phyloP scores from a whole-genome alignment of 1,139 yeast species.

The Scheffersomyces illinoinensis region DNA sequence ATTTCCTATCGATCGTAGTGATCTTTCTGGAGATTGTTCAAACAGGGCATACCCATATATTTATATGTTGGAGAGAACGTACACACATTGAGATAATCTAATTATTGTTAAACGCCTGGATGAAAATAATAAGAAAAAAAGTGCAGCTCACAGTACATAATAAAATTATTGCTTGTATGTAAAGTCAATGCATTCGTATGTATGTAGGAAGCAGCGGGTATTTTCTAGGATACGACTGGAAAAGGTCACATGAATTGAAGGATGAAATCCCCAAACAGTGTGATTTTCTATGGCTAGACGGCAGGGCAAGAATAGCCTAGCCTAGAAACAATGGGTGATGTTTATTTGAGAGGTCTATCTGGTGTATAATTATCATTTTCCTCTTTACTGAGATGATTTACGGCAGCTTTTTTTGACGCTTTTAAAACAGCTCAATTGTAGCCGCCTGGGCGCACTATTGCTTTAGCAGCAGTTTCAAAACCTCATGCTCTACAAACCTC shows the following conservation, averaged over 20 bases:
- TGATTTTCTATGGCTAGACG: not conserved
- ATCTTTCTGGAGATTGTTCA: not conserved
- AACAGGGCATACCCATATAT: not conserved
- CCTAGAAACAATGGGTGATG: no score
- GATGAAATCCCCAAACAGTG: not conserved
- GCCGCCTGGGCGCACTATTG: no score
- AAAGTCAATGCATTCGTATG: not conserved
- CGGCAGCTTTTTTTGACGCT: no score
- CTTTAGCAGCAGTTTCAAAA: no score
- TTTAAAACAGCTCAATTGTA: no score
- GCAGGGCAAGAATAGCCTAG: not conserved
- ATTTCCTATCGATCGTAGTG: not conserved
- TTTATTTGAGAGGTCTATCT: no score
- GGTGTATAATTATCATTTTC: no score
- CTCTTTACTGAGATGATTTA: no score
- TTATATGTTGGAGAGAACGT: not conserved
- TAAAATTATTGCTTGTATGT: not conserved
- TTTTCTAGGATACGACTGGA: not conserved
- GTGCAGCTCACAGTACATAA: not conserved
- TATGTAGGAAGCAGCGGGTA: not conserved
- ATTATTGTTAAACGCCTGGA: not conserved
- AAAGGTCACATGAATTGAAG: not conserved
- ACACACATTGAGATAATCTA: not conserved
- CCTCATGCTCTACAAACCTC: no score
- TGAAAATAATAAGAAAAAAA: not conserved